phyloP scores from a whole-genome alignment of 2,329 filamentous ascomycete species.

The Clonostachys chloroleuca region DNA sequence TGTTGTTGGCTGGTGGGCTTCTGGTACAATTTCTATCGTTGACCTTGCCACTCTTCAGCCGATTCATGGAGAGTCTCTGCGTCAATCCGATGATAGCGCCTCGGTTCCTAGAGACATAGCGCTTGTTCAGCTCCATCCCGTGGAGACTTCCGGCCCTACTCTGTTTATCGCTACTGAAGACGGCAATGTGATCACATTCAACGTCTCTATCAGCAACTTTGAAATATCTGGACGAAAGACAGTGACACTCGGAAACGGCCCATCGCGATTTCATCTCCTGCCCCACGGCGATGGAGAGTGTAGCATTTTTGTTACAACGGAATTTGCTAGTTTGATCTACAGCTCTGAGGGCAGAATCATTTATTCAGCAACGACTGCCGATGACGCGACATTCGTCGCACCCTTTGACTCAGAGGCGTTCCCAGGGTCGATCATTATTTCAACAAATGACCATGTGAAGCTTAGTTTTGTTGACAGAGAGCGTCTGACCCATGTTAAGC shows the following conservation, averaged over 20 bases:
- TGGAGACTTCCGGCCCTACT: conserved; percentile 55
- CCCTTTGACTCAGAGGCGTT: conserved; percentile 80
- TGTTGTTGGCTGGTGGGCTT: conserved; percentile 83
- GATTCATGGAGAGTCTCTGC: conserved; percentile 59
- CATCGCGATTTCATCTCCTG: conserved; percentile 75
- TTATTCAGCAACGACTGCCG: conserved; percentile 90
- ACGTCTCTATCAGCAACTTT: conserved; percentile 57
- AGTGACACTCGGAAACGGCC: conserved; percentile 79
- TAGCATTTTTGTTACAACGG: conserved; percentile 89
- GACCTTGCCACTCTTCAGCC: conserved; percentile 62
- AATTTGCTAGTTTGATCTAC: conserved; percentile 92
- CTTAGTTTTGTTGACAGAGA: conserved; percentile 80
- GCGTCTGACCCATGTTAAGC: conserved; percentile 82
- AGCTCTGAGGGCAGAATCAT: conserved; percentile 81
- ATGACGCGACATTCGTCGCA: conserved; percentile 77
- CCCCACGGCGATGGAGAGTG: conserved; percentile 63
- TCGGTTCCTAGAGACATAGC: conserved; percentile 81
- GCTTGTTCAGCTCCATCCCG: conserved; percentile 72
- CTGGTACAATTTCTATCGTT: conserved; percentile 73
- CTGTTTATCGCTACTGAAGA: conserved; percentile 90
- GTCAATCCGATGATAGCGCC: conserved; percentile 57
- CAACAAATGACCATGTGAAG: conserved; percentile 70
- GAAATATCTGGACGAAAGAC: conserved; percentile 71
- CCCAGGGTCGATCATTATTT: conserved; percentile 75
- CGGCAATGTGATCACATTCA: conserved; percentile 83